Base-by-base conservation (phyloP, 31 red algal genomes). In the Endocladia muricata region DNA sequence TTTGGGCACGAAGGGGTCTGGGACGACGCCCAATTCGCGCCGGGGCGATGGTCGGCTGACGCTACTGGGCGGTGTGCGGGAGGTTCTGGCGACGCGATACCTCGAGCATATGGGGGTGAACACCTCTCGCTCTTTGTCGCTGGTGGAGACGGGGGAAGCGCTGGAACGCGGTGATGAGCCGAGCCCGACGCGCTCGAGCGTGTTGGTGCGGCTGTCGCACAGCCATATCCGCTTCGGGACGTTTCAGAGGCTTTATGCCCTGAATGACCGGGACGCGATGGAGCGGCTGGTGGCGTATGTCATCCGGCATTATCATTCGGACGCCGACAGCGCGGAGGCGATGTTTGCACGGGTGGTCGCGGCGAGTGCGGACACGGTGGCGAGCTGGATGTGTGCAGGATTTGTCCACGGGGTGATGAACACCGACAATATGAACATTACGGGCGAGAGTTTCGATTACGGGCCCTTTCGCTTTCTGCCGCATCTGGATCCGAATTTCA, bases 361-460 rank as follows among this genome's bases (percentile, higher is more conserved):
- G 7, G 13, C 13, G 7, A 42, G 8, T 8, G 88, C 87, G 4
- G 30, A 44, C 33, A 9, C 90, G 55, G 76, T 92, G 5, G 72
- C 76, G 3, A 25, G 43, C 6, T 92, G 88, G 88, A 88, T 91
- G 76, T 49, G 51, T 42, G 49, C 90, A 19, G 88, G 88, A 9
- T 92, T 92, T 73, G 85, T 92, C 2, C 88, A 92, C 61, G 88
- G 88, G 21, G 88, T 92, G 5, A 52, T 89, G 55, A 92, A 92
- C 52, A 92, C 88, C 28, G 88, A 92, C 74, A 92, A 92, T 55
- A 57, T 82, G 35, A 56, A 67, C 1, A 83, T 92, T 35, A 37
- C 77, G 61, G 88, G 88, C 4, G 7, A 82, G 2, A 92, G 85
- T 2, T 83, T 92, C 26, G 88, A 92, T 37, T 92, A 92, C 54